These are phyloP conservation scores for Arctostaphylos glauca DNA, from an alignment of 148 eudicot genomes.

Conservation along the genomic window DNA sequence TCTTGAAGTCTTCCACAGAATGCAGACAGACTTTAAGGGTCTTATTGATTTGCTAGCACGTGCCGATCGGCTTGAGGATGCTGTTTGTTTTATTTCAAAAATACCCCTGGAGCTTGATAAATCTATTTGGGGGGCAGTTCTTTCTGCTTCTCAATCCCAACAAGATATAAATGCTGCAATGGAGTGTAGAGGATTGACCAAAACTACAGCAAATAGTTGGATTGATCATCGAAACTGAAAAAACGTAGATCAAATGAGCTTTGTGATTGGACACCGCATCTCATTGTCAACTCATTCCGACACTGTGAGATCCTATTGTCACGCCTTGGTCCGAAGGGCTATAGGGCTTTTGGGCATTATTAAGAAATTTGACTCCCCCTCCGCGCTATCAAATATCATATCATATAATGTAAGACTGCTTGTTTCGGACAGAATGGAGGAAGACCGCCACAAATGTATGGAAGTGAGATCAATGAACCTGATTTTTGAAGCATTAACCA, in stretches of 20 bases:
- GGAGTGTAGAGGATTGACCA: constrained; percentile 47
- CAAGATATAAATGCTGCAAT: constrained; percentile 36
- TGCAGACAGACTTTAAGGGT: constrained; percentile 30
- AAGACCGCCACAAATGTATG: too few relatives aligned
- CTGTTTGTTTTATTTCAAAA: constrained; percentile 30
- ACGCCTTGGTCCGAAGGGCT: too few relatives aligned
- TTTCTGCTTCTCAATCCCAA: constrained; percentile 42
- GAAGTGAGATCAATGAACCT: too few relatives aligned
- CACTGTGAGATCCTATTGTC: too few relatives aligned
- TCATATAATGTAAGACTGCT: too few relatives aligned
- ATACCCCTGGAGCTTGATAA: constrained; percentile 42
- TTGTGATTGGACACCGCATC: background rate
- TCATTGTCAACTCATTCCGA: too few relatives aligned
- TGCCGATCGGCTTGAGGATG: constrained; percentile 50
- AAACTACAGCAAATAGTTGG: constrained; percentile 46
- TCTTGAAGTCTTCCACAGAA: constrained; percentile 34
- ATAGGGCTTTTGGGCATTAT: too few relatives aligned
- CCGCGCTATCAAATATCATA: too few relatives aligned
- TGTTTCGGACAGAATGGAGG: too few relatives aligned
- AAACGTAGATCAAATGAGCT: background rate
- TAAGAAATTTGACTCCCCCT: too few relatives aligned
- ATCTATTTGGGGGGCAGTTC: constrained; percentile 52
- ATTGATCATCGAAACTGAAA: constrained; percentile 21
- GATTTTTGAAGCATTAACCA: too few relatives aligned
- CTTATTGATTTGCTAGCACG: constrained; percentile 57